These are phyloP conservation scores for Trichoderma endophyticum DNA, from an alignment of 2,329 filamentous ascomycete species.

Conservation along the genomic window DNA sequence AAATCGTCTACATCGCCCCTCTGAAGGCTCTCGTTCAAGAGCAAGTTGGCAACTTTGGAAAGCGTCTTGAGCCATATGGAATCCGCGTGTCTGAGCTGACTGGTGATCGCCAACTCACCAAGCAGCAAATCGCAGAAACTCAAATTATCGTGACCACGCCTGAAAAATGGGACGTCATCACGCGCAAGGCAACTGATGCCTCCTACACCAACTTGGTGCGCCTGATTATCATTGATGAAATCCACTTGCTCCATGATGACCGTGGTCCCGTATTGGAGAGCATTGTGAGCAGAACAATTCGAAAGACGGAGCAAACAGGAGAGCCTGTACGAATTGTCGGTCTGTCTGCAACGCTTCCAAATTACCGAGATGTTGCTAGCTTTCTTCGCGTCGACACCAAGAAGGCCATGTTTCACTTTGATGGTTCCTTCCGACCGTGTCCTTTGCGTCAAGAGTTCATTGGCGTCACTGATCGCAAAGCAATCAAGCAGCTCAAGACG, in stretches of 20 bases:
- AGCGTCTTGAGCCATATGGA: conserved; percentile 83
- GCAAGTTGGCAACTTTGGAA: conserved; percentile 96
- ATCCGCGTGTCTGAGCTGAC: conserved; percentile 94
- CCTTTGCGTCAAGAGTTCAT: conserved; percentile 96
- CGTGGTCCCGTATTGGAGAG: conserved; percentile 95
- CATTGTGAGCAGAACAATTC: conserved; percentile 91
- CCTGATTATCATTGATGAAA: conserved; percentile 95
- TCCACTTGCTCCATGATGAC: conserved; percentile 95
- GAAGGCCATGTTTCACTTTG: conserved; percentile 93
- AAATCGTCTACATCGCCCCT: conserved; percentile 96
- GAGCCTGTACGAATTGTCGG: conserved; percentile 90
- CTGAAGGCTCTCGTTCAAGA: conserved; percentile 95
- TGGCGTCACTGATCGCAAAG: conserved; percentile 94
- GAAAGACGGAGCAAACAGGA: conserved; percentile 88
- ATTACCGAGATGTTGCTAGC: conserved; percentile 92
- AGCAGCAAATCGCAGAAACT: conserved; percentile 96
- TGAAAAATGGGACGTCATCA: conserved; percentile 99
- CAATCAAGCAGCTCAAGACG: conserved; percentile 96
- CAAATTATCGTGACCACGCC: conserved; percentile 98
- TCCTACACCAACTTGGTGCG: conserved; percentile 98
- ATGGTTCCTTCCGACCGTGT: conserved; percentile 89
- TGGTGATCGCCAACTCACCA: conserved; percentile 95
- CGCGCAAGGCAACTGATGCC: conserved; percentile 91
- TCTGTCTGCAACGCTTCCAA: conserved; percentile 90
- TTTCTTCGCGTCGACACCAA: conserved; percentile 86